Evolutionary conservation across 2,329 filamentous ascomycete species (phyloP).

Genomic region (Cladophialophora psammophila): DNA sequence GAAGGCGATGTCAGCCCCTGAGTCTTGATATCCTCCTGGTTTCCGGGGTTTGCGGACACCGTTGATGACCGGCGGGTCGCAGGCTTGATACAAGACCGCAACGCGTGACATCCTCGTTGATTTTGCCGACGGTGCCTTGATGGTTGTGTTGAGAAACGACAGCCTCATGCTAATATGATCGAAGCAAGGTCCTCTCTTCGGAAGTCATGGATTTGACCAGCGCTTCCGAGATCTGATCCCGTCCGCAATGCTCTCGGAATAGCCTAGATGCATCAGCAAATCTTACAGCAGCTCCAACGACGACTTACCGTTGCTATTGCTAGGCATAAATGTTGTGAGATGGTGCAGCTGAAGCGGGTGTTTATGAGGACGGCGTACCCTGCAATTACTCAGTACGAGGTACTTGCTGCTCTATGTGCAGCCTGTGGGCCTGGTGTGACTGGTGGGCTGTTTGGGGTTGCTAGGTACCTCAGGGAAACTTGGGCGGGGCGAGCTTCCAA

Average conservation of each 20-base stretch:
- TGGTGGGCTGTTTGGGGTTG: not conserved
- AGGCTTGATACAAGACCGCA: conserved; percentile 57
- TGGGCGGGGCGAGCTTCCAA: not conserved
- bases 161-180: not conserved
- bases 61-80: conserved; percentile 57
- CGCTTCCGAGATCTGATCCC: not conserved
- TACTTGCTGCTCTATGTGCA: not conserved
- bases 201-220: not conserved
- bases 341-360: too few relatives aligned
- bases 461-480: conserved; percentile 8
- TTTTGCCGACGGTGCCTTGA: not conserved
- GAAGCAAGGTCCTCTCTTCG: not conserved
- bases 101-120: conserved; percentile 40
- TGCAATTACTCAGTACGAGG: too few relatives aligned
- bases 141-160: not conserved
- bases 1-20: conserved; percentile 58
- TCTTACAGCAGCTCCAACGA: not conserved
- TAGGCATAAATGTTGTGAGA: not conserved
- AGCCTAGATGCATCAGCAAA: not conserved
- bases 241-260: not conserved
- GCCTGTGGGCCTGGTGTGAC: not conserved
- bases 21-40: conserved; percentile 49
- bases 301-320: not conserved
- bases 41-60: conserved; percentile 59
- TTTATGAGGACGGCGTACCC: too few relatives aligned